Conservation (phyloP, 2,329 filamentous ascomycete species). For the Knufia petricola region DNA sequence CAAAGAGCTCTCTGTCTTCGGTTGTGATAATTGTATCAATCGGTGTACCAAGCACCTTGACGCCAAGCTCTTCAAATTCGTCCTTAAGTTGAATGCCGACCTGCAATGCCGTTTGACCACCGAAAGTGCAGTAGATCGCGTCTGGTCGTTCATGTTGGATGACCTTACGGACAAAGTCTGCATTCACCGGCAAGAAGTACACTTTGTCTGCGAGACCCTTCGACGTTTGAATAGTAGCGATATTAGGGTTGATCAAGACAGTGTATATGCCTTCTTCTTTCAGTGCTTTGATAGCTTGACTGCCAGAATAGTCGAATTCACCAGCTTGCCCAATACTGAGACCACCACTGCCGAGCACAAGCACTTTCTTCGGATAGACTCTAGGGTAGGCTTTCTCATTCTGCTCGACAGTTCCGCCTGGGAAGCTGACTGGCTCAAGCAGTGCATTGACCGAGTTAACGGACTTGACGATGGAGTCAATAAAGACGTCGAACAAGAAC, state of each 20-base stretch:
- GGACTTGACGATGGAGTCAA: conserved; percentile 68
- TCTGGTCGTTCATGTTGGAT: conserved; percentile 91
- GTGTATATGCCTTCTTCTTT: conserved; percentile 99
- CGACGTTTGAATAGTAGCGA: conserved; percentile 96
- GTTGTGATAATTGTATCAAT: conserved; percentile 98
- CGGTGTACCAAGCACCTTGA: conserved; percentile 88
- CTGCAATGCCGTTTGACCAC: conserved; percentile 91
- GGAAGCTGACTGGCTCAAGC: conserved; percentile 68
- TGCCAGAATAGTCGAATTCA: conserved; percentile 98
- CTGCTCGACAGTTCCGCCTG: conserved; percentile 70
- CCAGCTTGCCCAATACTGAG: conserved; percentile 95
- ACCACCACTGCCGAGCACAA: conserved; percentile 88
- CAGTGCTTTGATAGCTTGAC: conserved; percentile 94
- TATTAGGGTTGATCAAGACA: conserved; percentile 96
- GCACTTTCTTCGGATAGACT: conserved; percentile 83
- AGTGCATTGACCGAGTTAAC: conserved; percentile 59
- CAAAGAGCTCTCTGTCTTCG: conserved; percentile 94
- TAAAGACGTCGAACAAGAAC: conserved; percentile 94
- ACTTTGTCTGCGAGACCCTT: conserved; percentile 97
- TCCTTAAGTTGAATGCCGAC: conserved; percentile 97
- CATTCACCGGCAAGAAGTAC: conserved; percentile 94
- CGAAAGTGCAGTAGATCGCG: conserved; percentile 95
- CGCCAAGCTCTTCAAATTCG: conserved; percentile 84
- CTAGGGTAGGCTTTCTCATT: conserved; percentile 67
- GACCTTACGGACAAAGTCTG: conserved; percentile 95